These are phyloP conservation scores for Dillenia suffruticosa DNA, from an alignment of 164 flowering plant genomes.

Conservation along the genomic window DNA sequence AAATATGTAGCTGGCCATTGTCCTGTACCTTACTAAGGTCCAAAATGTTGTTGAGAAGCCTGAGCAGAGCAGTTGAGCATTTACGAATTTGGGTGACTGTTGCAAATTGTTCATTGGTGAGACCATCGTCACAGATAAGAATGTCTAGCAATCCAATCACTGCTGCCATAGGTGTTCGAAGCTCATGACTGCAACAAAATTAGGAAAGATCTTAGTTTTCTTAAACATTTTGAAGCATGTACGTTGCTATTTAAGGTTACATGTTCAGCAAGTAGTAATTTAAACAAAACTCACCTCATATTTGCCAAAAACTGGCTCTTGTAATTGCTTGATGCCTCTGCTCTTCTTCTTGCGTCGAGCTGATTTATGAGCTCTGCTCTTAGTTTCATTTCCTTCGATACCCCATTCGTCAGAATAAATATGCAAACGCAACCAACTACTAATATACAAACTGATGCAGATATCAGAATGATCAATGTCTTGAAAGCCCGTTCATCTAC, in stretches of 20 bases:
- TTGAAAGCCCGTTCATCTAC: slow-evolving; percentile 81
- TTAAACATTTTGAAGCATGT: background rate
- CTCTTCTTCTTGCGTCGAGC: slow-evolving; percentile 92
- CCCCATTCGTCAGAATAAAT: slow-evolving; percentile 86
- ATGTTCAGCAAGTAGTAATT: no score
- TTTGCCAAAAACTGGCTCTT: slow-evolving; percentile 98
- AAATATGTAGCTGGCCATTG: no score
- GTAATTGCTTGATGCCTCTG: slow-evolving; percentile 97
- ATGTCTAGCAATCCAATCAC: slow-evolving; percentile 96
- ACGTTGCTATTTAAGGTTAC: no score
- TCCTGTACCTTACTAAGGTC: slow-evolving; percentile 84
- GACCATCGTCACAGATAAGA: slow-evolving; percentile 77
- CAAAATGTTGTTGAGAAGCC: slow-evolving; percentile 94
- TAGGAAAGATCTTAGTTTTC: slow-evolving; percentile 4
- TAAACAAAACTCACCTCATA: slow-evolving; percentile 57
- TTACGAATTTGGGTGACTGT: slow-evolving; percentile 86
- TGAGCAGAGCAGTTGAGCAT: slow-evolving; percentile 88
- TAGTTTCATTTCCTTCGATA: slow-evolving; percentile 96
- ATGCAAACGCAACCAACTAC: slow-evolving; percentile 85
- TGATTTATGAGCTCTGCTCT: slow-evolving; percentile 94
- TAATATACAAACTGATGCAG: slow-evolving; percentile 85
- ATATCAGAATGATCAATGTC: slow-evolving; percentile 76
- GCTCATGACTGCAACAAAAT: slow-evolving; percentile 72
- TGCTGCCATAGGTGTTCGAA: slow-evolving; percentile 99
- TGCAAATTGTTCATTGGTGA: slow-evolving; percentile 80